A percentile compares a stretch with the other conserved stretches of the same genome.
Conservation (phyloP, 108 stramenopile species). For the Schizochytrium sp. region DNA sequence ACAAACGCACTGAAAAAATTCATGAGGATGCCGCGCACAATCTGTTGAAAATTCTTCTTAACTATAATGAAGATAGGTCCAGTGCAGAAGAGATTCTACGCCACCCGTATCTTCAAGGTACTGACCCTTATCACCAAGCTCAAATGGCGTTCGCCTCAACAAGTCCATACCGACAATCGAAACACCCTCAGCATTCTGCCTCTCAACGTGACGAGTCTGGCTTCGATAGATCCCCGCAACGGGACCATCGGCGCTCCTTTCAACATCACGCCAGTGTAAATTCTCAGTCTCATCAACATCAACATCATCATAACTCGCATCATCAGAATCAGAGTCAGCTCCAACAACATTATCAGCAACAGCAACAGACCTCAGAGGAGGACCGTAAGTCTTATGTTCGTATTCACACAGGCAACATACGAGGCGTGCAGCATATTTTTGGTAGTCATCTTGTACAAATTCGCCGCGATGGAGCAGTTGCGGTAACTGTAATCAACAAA, state of each 20-base stretch:
- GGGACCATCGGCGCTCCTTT: too few species aligned
- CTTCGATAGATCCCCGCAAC: too few species aligned
- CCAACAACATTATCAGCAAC: too few species aligned
- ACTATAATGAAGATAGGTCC: neutral
- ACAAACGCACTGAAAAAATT: conserved; percentile 29
- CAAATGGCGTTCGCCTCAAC: neutral
- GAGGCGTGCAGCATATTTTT: conserved; percentile 51
- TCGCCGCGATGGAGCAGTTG: conserved; percentile 18
- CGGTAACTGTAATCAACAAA: neutral
- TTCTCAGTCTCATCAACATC: too few species aligned
- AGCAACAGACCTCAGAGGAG: neutral
- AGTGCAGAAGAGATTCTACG: conserved; percentile 10
- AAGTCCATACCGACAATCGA: neutral
- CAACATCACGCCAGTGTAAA: too few species aligned
- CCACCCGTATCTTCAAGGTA: conserved; percentile 25
- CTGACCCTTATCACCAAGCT: neutral
- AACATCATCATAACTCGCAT: too few species aligned
- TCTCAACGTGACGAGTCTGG: too few species aligned
- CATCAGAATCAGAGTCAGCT: too few species aligned
- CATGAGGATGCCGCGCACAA: conserved; percentile 37
- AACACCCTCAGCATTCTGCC: too few species aligned
- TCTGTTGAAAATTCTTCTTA: conserved; percentile 2
- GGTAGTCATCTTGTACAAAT: conserved; percentile 48
- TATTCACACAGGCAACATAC: conserved; percentile 39
- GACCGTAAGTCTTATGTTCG: conserved; percentile 48